These are phyloP conservation scores for Fusarium coicis DNA, from an alignment of 2,329 filamentous ascomycete genomes.

Conservation along the genomic window DNA sequence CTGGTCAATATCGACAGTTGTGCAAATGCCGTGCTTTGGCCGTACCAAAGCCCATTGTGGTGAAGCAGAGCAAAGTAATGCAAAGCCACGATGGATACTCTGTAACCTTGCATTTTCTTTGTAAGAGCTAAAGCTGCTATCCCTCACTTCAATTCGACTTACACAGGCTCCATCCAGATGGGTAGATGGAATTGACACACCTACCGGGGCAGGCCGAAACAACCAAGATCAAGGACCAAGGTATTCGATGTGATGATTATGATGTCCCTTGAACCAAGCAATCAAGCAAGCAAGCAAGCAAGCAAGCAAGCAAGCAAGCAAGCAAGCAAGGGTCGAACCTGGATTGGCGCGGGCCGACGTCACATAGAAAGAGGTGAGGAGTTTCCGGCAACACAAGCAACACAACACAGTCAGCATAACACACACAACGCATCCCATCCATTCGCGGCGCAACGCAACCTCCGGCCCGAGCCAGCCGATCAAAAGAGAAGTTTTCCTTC, in stretches of 20 bases:
- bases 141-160: not conserved
- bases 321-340: not conserved
- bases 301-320: not conserved
- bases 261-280: constrained; percentile 16
- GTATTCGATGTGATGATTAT: not conserved
- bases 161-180: constrained; percentile 3
- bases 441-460: constrained; percentile 4
- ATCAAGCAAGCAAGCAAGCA: not conserved
- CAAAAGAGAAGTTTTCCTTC: constrained; percentile 19
- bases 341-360: constrained; percentile 23
- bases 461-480: constrained; percentile 33
- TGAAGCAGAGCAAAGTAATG: not conserved
- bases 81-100: constrained; percentile 24
- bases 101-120: constrained; percentile 8
- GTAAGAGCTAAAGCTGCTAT: not conserved
- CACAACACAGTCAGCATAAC: not conserved
- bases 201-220: constrained; percentile 23
- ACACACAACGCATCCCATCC: not conserved
- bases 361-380: constrained; percentile 23
- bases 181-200: not conserved
- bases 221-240: not conserved
- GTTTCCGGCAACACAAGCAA: constrained; percentile 20
- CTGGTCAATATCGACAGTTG: constrained; percentile 19
- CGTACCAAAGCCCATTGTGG: not conserved
- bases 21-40: constrained; percentile 26